Base-by-base conservation (phyloP, 768 basidiomycete species). In the Hydnum rufescens region DNA sequence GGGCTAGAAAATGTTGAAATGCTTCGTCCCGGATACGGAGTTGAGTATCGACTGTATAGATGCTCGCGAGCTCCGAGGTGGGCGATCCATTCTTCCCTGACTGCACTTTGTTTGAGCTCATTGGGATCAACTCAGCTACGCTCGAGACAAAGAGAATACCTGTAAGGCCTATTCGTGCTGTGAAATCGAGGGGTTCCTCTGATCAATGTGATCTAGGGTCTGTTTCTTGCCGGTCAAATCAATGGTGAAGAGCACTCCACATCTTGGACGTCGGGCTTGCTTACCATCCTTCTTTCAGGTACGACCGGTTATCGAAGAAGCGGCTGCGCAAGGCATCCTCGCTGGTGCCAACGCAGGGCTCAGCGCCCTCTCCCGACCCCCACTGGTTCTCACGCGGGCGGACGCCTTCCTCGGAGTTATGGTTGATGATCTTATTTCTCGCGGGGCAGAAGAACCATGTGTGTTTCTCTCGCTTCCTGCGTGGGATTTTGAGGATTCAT, bases 291-390 rank as follows among this genome's bases (percentile, higher is more conserved):
- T 18, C 36, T 55, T 55, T n/a, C 50, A 77, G 82, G 82, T 6
- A 93, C 89, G 1, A 93, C 89, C 1, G 89, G 89, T 3, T 93
- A 93, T n/a, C 61, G 89, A 93, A 62, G 89, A 93, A 66, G 89
- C 89, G 1, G 89, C 85, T 2, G 86, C 84, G 3, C 89, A 92
- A 62, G 89, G 89, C 5, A 68, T 76, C n/a, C 65, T 93, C 0
- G 89, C 88, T 1, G 88, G 89, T 2, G 78, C 85, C 49, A 92
- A 93, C 53, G 89, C 89, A 0, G 89, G 85, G 0, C 70, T 88
- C 2, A 67, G 76, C 0, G 78, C 84, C 4, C 67, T 69, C 2
- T 61, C 66, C 13, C 70, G 67, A 36, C 67, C 74, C 1, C 75
- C 81, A 0, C 62, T 93, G 18, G 59, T 77, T 2, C 62, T 92